Conservation (phyloP, 495 filamentous ascomycete species). For the Cairneyella variabilis region DNA sequence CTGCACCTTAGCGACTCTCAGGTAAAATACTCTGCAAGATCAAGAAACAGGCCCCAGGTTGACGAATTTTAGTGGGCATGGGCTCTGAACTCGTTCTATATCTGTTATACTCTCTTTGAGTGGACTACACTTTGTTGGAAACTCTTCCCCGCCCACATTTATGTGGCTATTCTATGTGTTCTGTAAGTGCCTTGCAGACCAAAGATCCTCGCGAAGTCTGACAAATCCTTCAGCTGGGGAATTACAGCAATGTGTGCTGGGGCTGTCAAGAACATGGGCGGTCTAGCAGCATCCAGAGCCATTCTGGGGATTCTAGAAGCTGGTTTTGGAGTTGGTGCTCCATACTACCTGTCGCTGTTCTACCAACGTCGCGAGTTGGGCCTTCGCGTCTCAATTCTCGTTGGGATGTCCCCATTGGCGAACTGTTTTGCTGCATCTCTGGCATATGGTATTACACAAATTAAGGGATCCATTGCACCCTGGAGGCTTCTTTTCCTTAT, state of each 20-base stretch:
- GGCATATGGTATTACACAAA: constrained; percentile 73
- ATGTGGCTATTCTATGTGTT: constrained; percentile 57
- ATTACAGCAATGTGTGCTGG: constrained; percentile 54
- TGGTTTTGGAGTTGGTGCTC: constrained; percentile 68
- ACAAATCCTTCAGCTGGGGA: neutral
- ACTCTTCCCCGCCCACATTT: constrained; percentile 55
- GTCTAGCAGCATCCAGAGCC: constrained; percentile 58
- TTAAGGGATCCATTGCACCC: constrained; percentile 49
- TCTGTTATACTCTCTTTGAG: constrained; percentile 59
- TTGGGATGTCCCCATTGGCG: constrained; percentile 74
- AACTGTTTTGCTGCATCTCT: constrained; percentile 80
- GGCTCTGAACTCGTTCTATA: constrained; percentile 73
- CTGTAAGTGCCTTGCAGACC: constrained; percentile 1
- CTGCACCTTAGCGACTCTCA: neutral
- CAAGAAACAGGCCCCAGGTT: neutral
- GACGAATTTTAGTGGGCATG: constrained; percentile 57
- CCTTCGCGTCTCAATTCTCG: constrained; percentile 68
- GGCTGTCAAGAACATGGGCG: constrained; percentile 62
- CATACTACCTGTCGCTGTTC: constrained; percentile 78
- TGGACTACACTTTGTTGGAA: constrained; percentile 71
- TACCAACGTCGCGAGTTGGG: constrained; percentile 77
- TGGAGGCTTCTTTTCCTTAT: constrained; percentile 84
- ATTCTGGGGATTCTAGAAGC: constrained; percentile 66
- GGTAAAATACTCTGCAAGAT: neutral
- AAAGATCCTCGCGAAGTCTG: neutral